Conservation (phyloP, 768 basidiomycete genomes). For the Cystobasidium onofrii region DNA sequence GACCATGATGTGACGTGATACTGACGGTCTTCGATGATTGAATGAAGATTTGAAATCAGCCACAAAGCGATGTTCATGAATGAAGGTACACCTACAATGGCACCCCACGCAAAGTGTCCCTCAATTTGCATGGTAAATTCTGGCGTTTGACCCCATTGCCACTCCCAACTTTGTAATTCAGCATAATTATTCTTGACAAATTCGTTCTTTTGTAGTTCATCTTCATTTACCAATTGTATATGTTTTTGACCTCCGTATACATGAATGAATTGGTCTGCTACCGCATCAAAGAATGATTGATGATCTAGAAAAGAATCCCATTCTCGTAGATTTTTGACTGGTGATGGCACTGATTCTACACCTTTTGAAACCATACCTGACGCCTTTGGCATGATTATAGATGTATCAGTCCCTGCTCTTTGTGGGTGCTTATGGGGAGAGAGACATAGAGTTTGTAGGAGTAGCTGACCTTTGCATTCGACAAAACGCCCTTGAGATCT, state of each 20-base stretch:
- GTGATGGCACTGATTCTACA: constrained; percentile 82
- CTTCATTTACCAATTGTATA: constrained; percentile 45
- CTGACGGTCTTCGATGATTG: constrained; percentile 31
- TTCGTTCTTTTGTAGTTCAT: constrained; percentile 50
- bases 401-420: too few species aligned
- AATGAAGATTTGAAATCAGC: background rate
- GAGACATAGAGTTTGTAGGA: background rate
- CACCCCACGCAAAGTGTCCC: constrained; percentile 48
- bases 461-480: constrained; percentile 56
- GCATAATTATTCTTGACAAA: constrained; percentile 63
- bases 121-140: constrained; percentile 66
- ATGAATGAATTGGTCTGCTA: constrained; percentile 59
- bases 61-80: background rate
- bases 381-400: too few species aligned
- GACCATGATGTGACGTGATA: constrained; percentile 38
- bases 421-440: too few species aligned
- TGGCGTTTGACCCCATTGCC: constrained; percentile 86
- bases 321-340: constrained; percentile 71
- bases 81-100: constrained; percentile 46
- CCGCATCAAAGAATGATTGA: constrained; percentile 60
- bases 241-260: constrained; percentile 49
- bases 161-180: constrained; percentile 86
- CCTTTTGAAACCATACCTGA: constrained; percentile 75
- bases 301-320: constrained; percentile 56
- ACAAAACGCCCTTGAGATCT: constrained; percentile 64